Conservation (phyloP, 805 yeast genomes). For the Candida fluviatilis region DNA sequence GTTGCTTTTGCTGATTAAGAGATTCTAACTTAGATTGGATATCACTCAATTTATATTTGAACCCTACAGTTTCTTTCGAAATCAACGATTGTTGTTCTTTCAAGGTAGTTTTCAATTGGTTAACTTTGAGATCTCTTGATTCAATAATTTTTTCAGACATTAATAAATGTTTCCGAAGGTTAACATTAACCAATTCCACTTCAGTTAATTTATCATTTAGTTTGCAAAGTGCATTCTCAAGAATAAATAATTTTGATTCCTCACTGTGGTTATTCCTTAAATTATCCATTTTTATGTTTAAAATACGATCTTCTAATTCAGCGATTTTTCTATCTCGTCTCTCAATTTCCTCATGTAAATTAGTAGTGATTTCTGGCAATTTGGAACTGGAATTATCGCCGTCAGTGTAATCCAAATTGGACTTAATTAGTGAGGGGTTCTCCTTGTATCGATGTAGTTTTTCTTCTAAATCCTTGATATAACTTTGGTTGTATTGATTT, state of each 20-base stretch:
- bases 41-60: conserved; percentile 39
- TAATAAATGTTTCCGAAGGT: conserved; percentile 52
- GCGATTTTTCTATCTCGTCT: conserved; percentile 26
- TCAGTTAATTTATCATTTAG: conserved; percentile 57
- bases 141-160: conserved; percentile 54
- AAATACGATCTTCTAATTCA: conserved; percentile 25
- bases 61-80: conserved; percentile 42
- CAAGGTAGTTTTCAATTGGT: conserved; percentile 46
- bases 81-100: conserved; percentile 43
- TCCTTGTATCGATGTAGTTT: conserved; percentile 23
- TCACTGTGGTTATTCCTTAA: conserved; percentile 34
- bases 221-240: conserved; percentile 56
- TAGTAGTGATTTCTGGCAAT: conserved; percentile 3
- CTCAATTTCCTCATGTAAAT: conserved; percentile 17
- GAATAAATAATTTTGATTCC: conserved; percentile 44
- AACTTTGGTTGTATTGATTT: conserved; percentile 24
- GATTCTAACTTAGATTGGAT: conserved; percentile 6
- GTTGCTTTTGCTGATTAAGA: conserved; percentile 8
- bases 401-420: no score
- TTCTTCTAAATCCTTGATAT: conserved; percentile 37
- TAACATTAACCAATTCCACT: conserved; percentile 56
- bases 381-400: conserved; percentile 1
- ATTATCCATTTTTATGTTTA: conserved; percentile 26
- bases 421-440: not conserved
- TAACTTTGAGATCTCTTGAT: conserved; percentile 53